These are phyloP conservation scores for Clonostachys rosea DNA, from an alignment of 2,329 filamentous ascomycete species.

Conservation along the genomic window DNA sequence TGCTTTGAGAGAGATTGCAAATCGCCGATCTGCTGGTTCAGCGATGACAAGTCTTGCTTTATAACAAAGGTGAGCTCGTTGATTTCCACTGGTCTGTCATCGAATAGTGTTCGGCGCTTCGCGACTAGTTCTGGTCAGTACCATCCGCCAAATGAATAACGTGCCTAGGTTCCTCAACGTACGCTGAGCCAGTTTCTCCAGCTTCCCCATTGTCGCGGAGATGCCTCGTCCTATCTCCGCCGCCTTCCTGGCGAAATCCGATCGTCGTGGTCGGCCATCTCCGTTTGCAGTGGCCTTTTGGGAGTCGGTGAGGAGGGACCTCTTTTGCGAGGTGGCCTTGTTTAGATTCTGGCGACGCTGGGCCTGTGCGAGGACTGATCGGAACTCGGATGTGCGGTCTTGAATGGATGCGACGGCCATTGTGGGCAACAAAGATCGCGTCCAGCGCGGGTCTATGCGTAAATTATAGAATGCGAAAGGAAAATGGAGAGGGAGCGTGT, in stretches of 20 bases:
- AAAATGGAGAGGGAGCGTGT: too few relatives aligned
- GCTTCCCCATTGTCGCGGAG: conserved; percentile 85
- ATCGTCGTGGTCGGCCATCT: conserved; percentile 55
- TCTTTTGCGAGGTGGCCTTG: conserved; percentile 74
- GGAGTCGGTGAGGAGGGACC: conserved; percentile 71
- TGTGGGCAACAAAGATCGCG: conserved; percentile 3
- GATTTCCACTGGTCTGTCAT: conserved; percentile 94
- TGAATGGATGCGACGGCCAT: conserved; percentile 79
- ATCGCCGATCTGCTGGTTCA: conserved; percentile 81
- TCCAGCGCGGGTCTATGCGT: too few relatives aligned
- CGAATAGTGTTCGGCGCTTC: conserved; percentile 94
- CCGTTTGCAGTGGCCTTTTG: conserved; percentile 62
- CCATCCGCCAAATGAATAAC: background rate
- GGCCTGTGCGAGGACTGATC: conserved; percentile 80
- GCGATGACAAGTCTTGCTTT: conserved; percentile 85
- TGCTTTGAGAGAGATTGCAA: conserved; percentile 75
- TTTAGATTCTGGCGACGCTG: conserved; percentile 73
- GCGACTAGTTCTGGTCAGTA: conserved; percentile 56
- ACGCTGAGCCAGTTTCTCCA: conserved; percentile 88
- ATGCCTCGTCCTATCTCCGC: conserved; percentile 92
- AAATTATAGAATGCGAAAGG: too few relatives aligned
- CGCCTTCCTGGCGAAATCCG: conserved; percentile 89
- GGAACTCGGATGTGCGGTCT: conserved; percentile 94
- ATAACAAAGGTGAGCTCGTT: conserved; percentile 96
- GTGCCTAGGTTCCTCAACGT: conserved; percentile 19